Evolutionary conservation across 164 flowering plant species (phyloP).

Genomic region (Aristolochia fimbriata): DNA sequence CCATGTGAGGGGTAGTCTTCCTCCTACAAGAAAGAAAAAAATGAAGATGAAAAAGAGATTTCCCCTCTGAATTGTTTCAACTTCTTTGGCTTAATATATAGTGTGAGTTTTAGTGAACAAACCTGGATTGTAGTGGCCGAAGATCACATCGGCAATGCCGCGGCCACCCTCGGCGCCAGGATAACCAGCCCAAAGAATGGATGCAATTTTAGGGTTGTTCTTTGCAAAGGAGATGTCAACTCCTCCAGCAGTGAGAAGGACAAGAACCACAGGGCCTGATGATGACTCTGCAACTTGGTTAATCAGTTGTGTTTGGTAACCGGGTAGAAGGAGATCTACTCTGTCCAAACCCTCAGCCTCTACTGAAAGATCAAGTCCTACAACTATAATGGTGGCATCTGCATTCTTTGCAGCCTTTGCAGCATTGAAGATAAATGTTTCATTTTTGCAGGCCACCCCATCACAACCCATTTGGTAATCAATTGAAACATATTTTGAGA

Average conservation of each 20-base stretch:
- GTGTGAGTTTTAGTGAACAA: background rate
- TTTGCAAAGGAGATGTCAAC: conserved; percentile 67
- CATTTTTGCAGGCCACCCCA: conserved; percentile 30
- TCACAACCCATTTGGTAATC: conserved; percentile 11
- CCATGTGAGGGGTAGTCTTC: conserved; percentile 41
- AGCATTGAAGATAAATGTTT: conserved; percentile 32
- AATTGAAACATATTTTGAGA: background rate
- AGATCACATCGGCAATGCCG: conserved; percentile 59
- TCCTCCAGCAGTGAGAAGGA: conserved; percentile 60
- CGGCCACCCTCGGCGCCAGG: conserved; percentile 78
- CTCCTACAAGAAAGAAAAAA: conserved; percentile 16
- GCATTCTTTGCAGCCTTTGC: conserved; percentile 45
- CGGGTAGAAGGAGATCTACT: conserved; percentile 47
- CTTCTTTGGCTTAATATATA: too few species aligned
- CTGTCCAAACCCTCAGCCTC: conserved; percentile 57
- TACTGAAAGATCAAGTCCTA: conserved; percentile 54
- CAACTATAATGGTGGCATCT: conserved; percentile 55
- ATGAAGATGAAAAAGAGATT: conserved; percentile 20
- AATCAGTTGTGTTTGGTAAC: conserved; percentile 58
- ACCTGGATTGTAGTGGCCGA: conserved; percentile 35
- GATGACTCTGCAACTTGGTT: conserved; percentile 48
- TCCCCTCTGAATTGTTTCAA: too few species aligned
- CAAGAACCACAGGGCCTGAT: conserved; percentile 47
- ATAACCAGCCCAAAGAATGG: conserved; percentile 78
- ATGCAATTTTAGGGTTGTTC: conserved; percentile 44